phyloP scores from a whole-genome alignment of 2,329 filamentous ascomycete genomes.

The Hymenoscyphus scutula region DNA sequence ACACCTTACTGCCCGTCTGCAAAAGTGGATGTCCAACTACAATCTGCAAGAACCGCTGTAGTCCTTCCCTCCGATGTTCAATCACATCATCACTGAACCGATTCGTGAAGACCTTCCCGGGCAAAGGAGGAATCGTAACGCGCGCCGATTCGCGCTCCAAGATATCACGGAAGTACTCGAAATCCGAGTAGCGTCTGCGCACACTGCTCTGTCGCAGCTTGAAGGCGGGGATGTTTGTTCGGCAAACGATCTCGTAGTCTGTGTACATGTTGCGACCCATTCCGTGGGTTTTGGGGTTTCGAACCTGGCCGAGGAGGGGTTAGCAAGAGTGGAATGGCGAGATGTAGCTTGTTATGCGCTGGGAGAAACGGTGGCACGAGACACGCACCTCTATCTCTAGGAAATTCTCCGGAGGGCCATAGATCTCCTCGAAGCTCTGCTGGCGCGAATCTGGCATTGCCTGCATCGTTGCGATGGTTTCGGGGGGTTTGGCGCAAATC shows the following conservation, averaged over 20 bases:
- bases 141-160: slow-evolving; percentile 91
- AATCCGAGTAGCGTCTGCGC: slow-evolving; percentile 92
- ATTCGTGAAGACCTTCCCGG: slow-evolving; percentile 97
- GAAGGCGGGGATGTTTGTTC: slow-evolving; percentile 98
- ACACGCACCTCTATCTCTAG: slow-evolving; percentile 85
- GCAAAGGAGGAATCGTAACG: slow-evolving; percentile 92
- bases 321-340: slow-evolving; percentile 16
- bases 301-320: slow-evolving; percentile 59
- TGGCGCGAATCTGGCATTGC: slow-evolving; percentile 72
- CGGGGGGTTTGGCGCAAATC: background rate
- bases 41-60: slow-evolving; percentile 96
- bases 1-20: slow-evolving; percentile 95
- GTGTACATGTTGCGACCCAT: slow-evolving; percentile 97
- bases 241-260: slow-evolving; percentile 96
- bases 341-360: background rate
- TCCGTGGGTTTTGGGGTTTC: slow-evolving; percentile 90
- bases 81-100: slow-evolving; percentile 98
- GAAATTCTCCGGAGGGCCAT: slow-evolving; percentile 97
- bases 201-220: slow-evolving; percentile 88
- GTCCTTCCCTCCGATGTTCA: slow-evolving; percentile 83
- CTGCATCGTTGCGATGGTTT: slow-evolving; percentile 46
- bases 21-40: slow-evolving; percentile 94
- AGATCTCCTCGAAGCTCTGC: slow-evolving; percentile 98
- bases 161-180: slow-evolving; percentile 98
- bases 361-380: slow-evolving; percentile 5